Base-by-base conservation (phyloP, 1,284 basidiomycete genomes). In the Ganoderma boninense region DNA sequence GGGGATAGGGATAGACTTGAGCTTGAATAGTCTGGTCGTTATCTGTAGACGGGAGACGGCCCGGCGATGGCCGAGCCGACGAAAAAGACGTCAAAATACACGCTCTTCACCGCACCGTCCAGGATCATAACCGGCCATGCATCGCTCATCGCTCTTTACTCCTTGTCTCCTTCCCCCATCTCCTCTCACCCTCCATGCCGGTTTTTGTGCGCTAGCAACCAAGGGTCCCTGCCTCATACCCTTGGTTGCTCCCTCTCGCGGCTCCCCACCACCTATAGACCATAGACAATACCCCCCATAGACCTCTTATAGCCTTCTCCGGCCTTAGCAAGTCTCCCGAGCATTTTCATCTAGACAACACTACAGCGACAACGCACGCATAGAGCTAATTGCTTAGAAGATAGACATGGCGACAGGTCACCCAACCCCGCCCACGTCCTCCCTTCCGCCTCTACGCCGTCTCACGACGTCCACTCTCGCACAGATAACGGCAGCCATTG, bases 361-460 rank as follows among this genome's bases (percentile, higher is more conserved):
- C 42, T 42, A 40, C 40, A 40, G 40, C 40, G 23, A 42, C 60
- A 26, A 54, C 57, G 60, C 29, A 68, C 23, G 26, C 29, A 40
- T 65, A 63, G 54, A 69, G 11, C 56, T 69, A 44, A 29, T 49
- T 35, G 18, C 35, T 57, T 69, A 65, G 60, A 67, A 66, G 66
- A 69, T 70, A 68, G 66, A 69, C 65, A 73, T 70, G 71, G 57
- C 64, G 6, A n/a, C 44, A 46, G 42, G 67, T 18, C 67, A 44
- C 35, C 71, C 69, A 26, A 70, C 74, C 18, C 64, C 82, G 23
- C 87, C 88, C 3, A 86, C 86, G 0, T 68, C 80, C 11, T 82
- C 81, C 68, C 83, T 90, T 14, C 89, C 87, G 4, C 79, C 84
- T 2, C 84, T 90, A n/a, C 74, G 75, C n/a, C 79, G 77, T 29